phyloP scores from a whole-genome alignment of 441 rosid species.

The Theobroma grandiflorum region DNA sequence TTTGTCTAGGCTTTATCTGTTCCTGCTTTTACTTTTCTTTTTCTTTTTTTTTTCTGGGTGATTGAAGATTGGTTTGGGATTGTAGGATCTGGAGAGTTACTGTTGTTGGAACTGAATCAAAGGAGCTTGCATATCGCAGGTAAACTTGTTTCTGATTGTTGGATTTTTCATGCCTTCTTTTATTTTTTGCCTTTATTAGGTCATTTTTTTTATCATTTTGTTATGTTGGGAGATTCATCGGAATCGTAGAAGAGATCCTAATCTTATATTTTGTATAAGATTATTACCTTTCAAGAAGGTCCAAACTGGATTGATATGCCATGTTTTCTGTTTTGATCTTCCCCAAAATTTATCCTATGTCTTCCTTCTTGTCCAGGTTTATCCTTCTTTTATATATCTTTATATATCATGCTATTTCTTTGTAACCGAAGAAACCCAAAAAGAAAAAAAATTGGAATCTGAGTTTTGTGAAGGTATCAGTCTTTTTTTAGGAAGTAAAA shows the following conservation, averaged over 20 bases:
- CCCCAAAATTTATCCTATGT: not conserved
- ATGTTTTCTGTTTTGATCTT: not conserved
- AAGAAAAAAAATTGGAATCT: too few species aligned
- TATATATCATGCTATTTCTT: not conserved
- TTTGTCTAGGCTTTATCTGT: not conserved
- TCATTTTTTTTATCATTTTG: not conserved
- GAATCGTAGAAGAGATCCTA: not conserved
- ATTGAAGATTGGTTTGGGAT: slow-evolving; percentile 25
- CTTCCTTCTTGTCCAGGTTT: not conserved
- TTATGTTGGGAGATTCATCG: not conserved
- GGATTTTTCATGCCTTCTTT: not conserved
- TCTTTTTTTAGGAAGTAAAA: not conserved
- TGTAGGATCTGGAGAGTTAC: slow-evolving; percentile 43
- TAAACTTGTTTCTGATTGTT: slow-evolving; percentile 21
- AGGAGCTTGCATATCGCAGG: slow-evolving; percentile 30
- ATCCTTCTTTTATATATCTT: not conserved
- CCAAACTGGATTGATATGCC: not conserved
- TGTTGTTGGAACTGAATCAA: slow-evolving; percentile 23
- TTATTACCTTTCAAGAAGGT: not conserved
- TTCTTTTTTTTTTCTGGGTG: not conserved
- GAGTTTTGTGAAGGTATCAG: not conserved
- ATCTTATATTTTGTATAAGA: not conserved
- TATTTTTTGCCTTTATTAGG: not conserved
- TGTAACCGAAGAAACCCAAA: not conserved
- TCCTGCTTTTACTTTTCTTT: not conserved